phyloP scores from a whole-genome alignment of 352 stramenopile species.

The Phytophthora syringae region DNA sequence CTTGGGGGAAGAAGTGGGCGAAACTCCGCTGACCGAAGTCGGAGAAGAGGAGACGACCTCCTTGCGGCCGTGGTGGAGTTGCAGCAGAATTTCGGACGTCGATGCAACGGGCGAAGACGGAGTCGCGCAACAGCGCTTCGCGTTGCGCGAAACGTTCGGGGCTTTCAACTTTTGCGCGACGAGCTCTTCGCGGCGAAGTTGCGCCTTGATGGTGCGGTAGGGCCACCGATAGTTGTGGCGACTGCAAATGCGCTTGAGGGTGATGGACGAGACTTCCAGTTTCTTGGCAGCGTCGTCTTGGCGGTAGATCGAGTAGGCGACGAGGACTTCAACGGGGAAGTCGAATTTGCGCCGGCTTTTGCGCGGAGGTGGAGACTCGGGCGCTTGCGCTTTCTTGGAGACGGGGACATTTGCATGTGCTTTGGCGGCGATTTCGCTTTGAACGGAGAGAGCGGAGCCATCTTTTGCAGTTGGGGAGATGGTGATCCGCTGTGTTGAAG shows the following conservation, averaged over 20 bases:
- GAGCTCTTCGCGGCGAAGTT: conserved; percentile 33
- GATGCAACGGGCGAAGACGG: neutral
- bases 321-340: conserved; percentile 49
- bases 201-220: conserved; percentile 53
- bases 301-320: conserved; percentile 45
- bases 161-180: conserved; percentile 2
- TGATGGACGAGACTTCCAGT: conserved; percentile 58
- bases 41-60: conserved; percentile 1
- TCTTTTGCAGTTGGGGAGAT: conserved; percentile 2
- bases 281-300: conserved; percentile 60
- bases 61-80: conserved; percentile 11
- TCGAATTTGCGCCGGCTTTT: conserved; percentile 60
- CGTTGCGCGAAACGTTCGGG: neutral
- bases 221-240: conserved; percentile 54
- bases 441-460: neutral
- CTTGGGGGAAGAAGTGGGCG: neutral
- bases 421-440: neutral
- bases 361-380: conserved; percentile 5
- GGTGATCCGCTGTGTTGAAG: conserved; percentile 4
- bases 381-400: too few species aligned
- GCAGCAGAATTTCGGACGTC: conserved; percentile 22
- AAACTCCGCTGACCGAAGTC: conserved; percentile 19
- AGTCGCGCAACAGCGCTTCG: neutral
- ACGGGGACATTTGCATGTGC: too few species aligned
- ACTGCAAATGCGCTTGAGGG: conserved; percentile 70